A percentile compares a stretch with the other conserved stretches of the same genome.
Conservation (phyloP, 192 early-diverging fungal species). For the Phycomyces nitens region DNA sequence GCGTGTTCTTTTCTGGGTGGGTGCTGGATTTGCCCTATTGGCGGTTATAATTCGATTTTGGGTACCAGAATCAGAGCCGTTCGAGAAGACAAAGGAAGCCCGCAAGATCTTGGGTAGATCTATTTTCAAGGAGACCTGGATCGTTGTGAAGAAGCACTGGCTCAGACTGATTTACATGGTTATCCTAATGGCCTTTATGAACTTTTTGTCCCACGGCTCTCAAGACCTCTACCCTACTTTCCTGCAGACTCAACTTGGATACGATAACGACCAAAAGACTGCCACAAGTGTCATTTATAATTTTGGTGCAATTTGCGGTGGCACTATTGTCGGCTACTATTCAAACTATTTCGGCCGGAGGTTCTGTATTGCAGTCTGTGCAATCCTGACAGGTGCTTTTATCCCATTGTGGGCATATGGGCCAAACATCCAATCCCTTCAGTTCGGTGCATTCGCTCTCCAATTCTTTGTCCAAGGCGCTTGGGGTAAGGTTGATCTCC, state of each 20-base stretch:
- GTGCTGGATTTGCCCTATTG: slow-evolving; percentile 54
- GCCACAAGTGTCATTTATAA: slow-evolving; percentile 58
- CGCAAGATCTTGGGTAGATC: slow-evolving; percentile 24
- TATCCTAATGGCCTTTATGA: slow-evolving; percentile 62
- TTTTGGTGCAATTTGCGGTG: slow-evolving; percentile 67
- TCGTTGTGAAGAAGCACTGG: slow-evolving; percentile 48
- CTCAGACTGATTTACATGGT: slow-evolving; percentile 48
- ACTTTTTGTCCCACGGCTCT: slow-evolving; percentile 68
- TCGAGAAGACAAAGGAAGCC: slow-evolving; percentile 37
- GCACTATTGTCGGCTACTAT: slow-evolving; percentile 60
- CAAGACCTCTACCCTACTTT: slow-evolving; percentile 73
- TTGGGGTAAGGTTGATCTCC: slow-evolving; percentile 31
- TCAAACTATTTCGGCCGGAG: slow-evolving; percentile 68
- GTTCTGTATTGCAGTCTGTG: slow-evolving; percentile 47
- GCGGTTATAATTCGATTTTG: slow-evolving; percentile 57
- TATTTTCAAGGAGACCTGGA: slow-evolving; percentile 17
- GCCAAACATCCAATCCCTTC: slow-evolving; percentile 25
- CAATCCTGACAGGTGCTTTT: slow-evolving; percentile 55
- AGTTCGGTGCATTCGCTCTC: slow-evolving; percentile 43
- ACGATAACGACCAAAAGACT: slow-evolving; percentile 47
- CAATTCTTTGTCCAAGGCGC: slow-evolving; percentile 60
- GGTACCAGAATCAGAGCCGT: slow-evolving; percentile 61
- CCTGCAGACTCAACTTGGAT: slow-evolving; percentile 57
- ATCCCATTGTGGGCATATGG: slow-evolving; percentile 67
- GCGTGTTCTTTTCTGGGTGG: slow-evolving; percentile 71